Base-by-base conservation (phyloP, 305 asterid species). In the Fraxinus greggii region DNA sequence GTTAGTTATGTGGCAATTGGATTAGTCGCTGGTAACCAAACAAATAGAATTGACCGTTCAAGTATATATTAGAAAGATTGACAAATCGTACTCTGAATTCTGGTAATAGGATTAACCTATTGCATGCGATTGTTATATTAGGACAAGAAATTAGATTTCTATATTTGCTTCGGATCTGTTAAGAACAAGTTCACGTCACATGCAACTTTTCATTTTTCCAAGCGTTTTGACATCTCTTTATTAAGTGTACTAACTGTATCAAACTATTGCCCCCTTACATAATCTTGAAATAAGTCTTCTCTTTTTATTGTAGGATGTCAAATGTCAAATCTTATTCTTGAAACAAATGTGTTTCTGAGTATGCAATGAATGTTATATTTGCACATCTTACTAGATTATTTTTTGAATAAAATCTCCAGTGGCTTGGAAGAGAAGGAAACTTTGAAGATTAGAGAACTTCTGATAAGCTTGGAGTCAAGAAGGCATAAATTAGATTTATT, bases 331-430 rank as follows among this genome's bases (percentile, higher is more conserved):
- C 7, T 31, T 51, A 61, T 42, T 54, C 63, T 54, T 54, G 24
- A 54, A n/a, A 54, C 24, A 54, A 54, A 54, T 78, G 38, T 12
- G 7, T 23, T 23, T 78, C 61, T 21, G 15, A 35, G 56, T 74
- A 19, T 74, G 56, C 32, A 7, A 33, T 23, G 13, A 38, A 21
- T 10, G 8, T 7, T 56, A 19, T 56, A 6, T 19, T 19, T 56
- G 67, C 67, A 54, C 29, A 2, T 59, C 15, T 59, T 59, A 59
- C 29, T 21, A 10, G 17, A 65, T 23, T 33, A 65, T 59, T 21
- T 31, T 42, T 63, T 3, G 21, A 23, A 19, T 21, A 32, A 24
- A 45, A 67, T 76, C 42, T 79, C 73, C 85, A 88, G 90, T 63
- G 73, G 74, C 12, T 33, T 13, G 33, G 82, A 73, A 40, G 31